Evolutionary conservation across 2,329 filamentous ascomycete genomes (phyloP), one percentile per base, ranked within the genome.

Genomic region (Ophiocordyceps sinensis): DNA sequence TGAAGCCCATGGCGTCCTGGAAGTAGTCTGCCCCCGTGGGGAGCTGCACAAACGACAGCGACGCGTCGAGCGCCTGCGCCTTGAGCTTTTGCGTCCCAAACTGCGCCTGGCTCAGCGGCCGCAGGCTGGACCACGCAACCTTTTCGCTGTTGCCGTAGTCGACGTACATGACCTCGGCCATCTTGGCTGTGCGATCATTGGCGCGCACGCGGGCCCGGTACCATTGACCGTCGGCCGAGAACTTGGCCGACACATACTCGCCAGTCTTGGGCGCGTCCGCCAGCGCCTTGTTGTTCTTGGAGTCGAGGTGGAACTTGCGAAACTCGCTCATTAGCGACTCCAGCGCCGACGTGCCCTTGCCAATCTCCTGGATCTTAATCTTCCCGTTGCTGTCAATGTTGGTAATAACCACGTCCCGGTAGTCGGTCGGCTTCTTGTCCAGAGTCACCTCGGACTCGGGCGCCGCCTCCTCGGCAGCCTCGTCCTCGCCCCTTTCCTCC

Each of bases 61-160:
- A 79, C 0, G 89, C 89, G 50, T 96, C 89, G 1, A 80, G 65
- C 4, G 91, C 91, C 66, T 96, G 91, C 1, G 85, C 68, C 63
- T 84, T 88, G 44, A 98, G 77, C 62, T 83, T 88, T 59, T 86
- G 77, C 5, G 75, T 67, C 35, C 77, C 76, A 68, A 96, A 98
- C 53, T 88, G 81, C 14, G 76, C 63, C 56, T 85, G 78, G 39
- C 79, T 75, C 38, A 98, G 74, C n/a, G 86, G 71, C 26, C 91
- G 83, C 36, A 98, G 77, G 49, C 76, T 73, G 21, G 78, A 74
- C 87, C 89, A 98, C 0, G 88, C 76, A 43, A 94, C 71, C 56
- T 79, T 82, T 64, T 98, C 91, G 42, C 77, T 82, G 71, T 98
- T 98, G 53, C 91, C 91, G 62, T 93, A 98, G 67, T 98, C 91